Conservation (phyloP, 1,139 yeast species). For the Kurtzmaniella quercitrusa region DNA sequence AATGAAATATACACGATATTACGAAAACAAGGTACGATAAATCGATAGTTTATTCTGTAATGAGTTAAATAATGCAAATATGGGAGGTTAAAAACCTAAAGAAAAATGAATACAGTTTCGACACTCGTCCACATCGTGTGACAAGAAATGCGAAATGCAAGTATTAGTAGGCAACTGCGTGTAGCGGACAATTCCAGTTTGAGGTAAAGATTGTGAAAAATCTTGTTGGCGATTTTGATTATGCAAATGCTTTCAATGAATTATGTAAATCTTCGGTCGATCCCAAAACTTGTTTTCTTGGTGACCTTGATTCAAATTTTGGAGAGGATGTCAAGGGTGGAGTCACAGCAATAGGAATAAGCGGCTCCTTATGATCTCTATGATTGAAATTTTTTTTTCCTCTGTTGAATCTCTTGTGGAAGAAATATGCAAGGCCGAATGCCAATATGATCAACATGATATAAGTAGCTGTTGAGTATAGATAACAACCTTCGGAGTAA, state of each 20-base stretch:
- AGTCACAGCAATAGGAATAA: background rate
- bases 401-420: background rate
- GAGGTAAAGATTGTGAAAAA: background rate
- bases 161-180: no score
- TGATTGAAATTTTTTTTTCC: background rate
- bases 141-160: background rate
- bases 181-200: no score
- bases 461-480: background rate
- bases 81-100: background rate
- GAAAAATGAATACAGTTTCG: background rate
- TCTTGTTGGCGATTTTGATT: background rate
- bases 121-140: background rate
- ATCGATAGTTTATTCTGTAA: background rate
- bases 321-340: constrained; percentile 6
- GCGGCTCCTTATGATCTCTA: background rate
- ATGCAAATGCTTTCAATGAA: constrained; percentile 4
- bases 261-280: constrained; percentile 5
- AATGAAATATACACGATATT: constrained; percentile 1
- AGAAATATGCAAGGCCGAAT: background rate
- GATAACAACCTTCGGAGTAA: background rate
- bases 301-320: constrained; percentile 4
- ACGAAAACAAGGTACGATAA: background rate
- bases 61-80: background rate
- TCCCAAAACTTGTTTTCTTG: background rate
- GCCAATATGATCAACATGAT: background rate